phyloP scores from a whole-genome alignment of 306 rosid genomes.

The Casuarina equisetifolia region DNA sequence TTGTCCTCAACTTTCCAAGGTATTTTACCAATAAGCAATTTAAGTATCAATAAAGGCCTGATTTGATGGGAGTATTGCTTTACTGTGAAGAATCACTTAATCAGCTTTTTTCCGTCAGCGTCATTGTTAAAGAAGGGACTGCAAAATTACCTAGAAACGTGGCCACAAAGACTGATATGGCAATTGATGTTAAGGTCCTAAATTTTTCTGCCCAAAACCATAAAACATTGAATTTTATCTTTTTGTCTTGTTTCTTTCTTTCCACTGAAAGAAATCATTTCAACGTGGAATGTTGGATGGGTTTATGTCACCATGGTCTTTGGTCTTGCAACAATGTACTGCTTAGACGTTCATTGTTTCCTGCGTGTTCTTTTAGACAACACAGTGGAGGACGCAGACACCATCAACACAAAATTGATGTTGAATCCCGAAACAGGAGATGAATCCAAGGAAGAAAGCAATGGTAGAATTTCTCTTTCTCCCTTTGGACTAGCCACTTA shows the following conservation, averaged over 20 bases:
- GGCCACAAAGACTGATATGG: not conserved
- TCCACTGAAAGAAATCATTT: too few species aligned
- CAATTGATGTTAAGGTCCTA: not conserved
- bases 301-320: too few species aligned
- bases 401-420: slow-evolving; percentile 16
- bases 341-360: not conserved
- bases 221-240: too few species aligned
- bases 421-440: slow-evolving; percentile 13
- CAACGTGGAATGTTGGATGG: too few species aligned
- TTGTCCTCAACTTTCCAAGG: slow-evolving; percentile 81
- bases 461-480: slow-evolving; percentile 31
- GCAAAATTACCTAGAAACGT: not conserved
- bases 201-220: too few species aligned
- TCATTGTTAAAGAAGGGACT: slow-evolving; percentile 1
- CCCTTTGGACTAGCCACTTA: slow-evolving; percentile 70
- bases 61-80: too few species aligned
- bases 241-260: too few species aligned
- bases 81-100: not conserved
- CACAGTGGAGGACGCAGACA: slow-evolving; percentile 25
- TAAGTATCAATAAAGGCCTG: not conserved
- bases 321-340: not conserved
- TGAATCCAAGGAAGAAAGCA: slow-evolving; percentile 13
- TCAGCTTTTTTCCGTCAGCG: not conserved
- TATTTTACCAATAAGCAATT: slow-evolving; percentile 12
- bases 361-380: slow-evolving; percentile 29